Conservation (phyloP, 2,329 filamentous ascomycete species). For the Penicillium concentricum region DNA sequence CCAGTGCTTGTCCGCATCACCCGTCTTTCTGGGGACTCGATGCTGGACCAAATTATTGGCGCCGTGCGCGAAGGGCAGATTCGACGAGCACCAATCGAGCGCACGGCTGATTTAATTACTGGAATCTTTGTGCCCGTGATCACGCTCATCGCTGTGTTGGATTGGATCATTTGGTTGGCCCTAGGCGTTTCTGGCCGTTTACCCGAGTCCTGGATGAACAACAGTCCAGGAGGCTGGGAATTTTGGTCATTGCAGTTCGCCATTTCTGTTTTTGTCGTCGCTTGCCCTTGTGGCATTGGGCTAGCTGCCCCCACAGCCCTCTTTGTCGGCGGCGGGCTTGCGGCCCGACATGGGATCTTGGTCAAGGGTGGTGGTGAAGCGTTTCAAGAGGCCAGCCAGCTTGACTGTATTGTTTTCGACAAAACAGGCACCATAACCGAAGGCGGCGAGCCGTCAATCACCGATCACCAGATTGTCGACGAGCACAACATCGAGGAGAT, state of each 20-base stretch:
- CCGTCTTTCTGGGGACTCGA: conserved; percentile 45
- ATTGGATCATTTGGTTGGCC: conserved; percentile 46
- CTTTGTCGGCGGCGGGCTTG: conserved; percentile 77
- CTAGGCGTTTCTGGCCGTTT: conserved; percentile 43
- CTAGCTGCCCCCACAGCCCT: conserved; percentile 45
- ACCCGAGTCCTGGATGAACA: conserved; percentile 50
- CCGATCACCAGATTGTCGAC: no score
- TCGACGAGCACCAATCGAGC: conserved; percentile 46
- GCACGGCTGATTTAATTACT: conserved; percentile 45
- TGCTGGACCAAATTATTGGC: conserved; percentile 48
- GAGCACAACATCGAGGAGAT: no score
- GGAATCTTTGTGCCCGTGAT: conserved; percentile 49
- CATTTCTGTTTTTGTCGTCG: no score
- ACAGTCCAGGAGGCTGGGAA: conserved; percentile 31
- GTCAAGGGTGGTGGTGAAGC: conserved; percentile 80
- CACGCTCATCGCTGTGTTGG: conserved; percentile 45
- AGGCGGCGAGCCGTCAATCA: conserved; percentile 55
- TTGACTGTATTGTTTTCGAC: conserved; percentile 62
- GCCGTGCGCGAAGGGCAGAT: conserved; percentile 50
- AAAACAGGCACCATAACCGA: conserved; percentile 61
- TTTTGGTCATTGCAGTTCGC: no score
- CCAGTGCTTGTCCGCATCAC: conserved; percentile 43
- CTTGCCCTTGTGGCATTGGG: no score
- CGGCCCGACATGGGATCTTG: conserved; percentile 73
- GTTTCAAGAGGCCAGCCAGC: conserved; percentile 75